Percentiles rank a stretch among this genome's conserved stretches.
phyloP scores from a whole-genome alignment of 1,284 basidiomycete genomes.

The Cutaneotrichosporon dermatis region DNA sequence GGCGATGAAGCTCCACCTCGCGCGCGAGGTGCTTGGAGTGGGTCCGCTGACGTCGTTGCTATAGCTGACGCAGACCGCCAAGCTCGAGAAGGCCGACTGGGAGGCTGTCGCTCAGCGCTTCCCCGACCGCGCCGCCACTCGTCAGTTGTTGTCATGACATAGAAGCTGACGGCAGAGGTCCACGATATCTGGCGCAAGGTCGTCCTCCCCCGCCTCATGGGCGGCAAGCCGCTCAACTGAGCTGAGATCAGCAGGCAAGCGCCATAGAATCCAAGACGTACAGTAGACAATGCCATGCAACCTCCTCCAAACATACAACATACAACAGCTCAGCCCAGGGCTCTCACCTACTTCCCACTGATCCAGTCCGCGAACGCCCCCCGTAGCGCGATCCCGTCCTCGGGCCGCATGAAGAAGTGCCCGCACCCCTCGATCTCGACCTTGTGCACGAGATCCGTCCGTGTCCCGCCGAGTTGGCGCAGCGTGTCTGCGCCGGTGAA shows the following conservation, averaged over 20 bases:
- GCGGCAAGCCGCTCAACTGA: conserved; percentile 17
- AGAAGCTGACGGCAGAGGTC: conserved; percentile 26
- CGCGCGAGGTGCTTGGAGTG: conserved; percentile 19
- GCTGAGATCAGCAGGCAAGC: conserved; percentile 24
- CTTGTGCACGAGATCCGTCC: conserved; percentile 7
- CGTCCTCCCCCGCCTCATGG: conserved; percentile 27
- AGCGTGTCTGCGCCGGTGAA: conserved; percentile 30
- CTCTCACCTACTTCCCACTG: neutral
- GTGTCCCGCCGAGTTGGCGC: conserved; percentile 12
- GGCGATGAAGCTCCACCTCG: conserved; percentile 21
- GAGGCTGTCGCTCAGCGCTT: conserved; percentile 12
- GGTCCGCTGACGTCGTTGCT: neutral
- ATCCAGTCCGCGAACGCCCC: conserved; percentile 27
- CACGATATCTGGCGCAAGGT: conserved; percentile 38
- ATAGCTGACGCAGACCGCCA: conserved; percentile 18
- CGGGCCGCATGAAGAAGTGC: conserved; percentile 32
- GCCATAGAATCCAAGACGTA: neutral
- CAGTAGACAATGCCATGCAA: neutral
- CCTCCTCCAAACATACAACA: neutral
- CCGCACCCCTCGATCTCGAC: conserved; percentile 33
- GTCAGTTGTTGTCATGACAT: conserved; percentile 17
- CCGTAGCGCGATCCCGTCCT: conserved; percentile 21
- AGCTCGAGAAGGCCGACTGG: conserved; percentile 20
- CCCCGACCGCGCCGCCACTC: conserved; percentile 18
- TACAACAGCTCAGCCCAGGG: neutral